Conservation (phyloP, 345 rosid genomes). For the Salix viminalis region DNA sequence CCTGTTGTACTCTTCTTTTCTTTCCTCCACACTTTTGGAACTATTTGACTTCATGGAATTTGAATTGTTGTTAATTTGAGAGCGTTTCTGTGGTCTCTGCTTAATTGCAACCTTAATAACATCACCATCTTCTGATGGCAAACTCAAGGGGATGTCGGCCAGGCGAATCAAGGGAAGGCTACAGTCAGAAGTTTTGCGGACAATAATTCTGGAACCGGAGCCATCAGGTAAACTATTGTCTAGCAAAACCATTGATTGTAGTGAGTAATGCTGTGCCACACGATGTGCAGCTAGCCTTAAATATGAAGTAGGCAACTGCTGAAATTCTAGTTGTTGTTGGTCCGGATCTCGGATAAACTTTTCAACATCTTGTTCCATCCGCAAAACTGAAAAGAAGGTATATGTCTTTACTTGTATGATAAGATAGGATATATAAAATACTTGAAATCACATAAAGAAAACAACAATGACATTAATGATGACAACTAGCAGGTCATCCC, state of each 20-base stretch:
- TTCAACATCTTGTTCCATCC: slow-evolving; percentile 80
- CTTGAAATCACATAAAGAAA: not conserved
- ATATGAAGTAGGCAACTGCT: slow-evolving; percentile 77
- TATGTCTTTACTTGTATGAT: not conserved
- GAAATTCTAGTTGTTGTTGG: slow-evolving; percentile 66
- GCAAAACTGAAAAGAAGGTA: slow-evolving; percentile 45
- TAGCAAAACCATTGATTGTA: slow-evolving; percentile 76
- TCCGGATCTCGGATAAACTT: slow-evolving; percentile 59
- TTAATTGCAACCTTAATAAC: slow-evolving; percentile 64
- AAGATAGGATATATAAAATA: not conserved
- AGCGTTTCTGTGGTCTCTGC: slow-evolving; percentile 62
- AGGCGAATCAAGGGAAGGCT: slow-evolving; percentile 54
- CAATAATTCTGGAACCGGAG: slow-evolving; percentile 64
- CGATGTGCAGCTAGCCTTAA: slow-evolving; percentile 81
- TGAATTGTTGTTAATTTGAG: slow-evolving; percentile 26
- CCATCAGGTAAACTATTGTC: slow-evolving; percentile 63
- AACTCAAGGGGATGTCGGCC: slow-evolving; percentile 67
- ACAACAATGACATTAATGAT: not conserved
- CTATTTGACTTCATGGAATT: slow-evolving; percentile 43
- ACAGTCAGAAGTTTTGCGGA: slow-evolving; percentile 61
- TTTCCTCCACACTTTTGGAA: slow-evolving; percentile 73
- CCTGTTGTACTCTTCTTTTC: slow-evolving; percentile 73
- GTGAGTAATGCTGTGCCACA: slow-evolving; percentile 72
- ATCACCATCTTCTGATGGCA: slow-evolving; percentile 54
- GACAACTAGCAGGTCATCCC: not conserved